Evolutionary conservation across 441 rosid species (phyloP), one percentile per base, ranked within the genome.

Genomic region (Isatis lusitanica): DNA sequence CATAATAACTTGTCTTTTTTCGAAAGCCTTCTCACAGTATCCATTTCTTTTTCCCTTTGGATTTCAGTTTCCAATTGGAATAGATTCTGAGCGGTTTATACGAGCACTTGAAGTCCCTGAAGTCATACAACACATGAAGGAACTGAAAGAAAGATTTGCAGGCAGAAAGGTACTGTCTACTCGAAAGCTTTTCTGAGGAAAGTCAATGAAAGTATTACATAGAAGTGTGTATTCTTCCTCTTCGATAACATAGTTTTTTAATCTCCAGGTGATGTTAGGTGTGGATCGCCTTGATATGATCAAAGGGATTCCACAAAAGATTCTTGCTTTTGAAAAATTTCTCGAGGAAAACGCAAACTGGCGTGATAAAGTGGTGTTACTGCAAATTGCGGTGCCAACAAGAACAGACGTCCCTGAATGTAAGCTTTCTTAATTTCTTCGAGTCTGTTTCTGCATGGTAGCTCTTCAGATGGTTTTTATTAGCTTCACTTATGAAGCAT

Each of bases 351-450:
- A 96, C 67, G 71, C 88, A 67, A 30, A 9, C 42, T 96, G 99
- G 99, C 97, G 94, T 65, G 97, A 93, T 30, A 90, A 93, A 86
- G 99, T 96, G 80, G 99, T 96, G 71, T 73, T 96, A 70, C 85
- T 96, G 77, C 99, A 96, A 82, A 96, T 96, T 82, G 99, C 99
- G 0, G 99, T 96, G 81, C 99, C 99, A 56, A 96, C 99, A 78
- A 91, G 99, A 83, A 96, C 99, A 64, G 99, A 96, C 79, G 99
- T 96, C 79, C 96, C 99, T 61, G 99, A 96, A 79, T 96, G 99
- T 93, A 90, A 17, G 90, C 63, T 68, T 75, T 80, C 73, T 76
- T 51, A 13, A 4, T 46, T 53, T 61, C 42, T 17, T 35, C n/a
- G 30, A 63, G 24, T 58, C 31, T 48, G 12, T 56, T 28, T 13